These are phyloP conservation scores for Gossypium sturtianum DNA, from an alignment of 345 rosid genomes.

Conservation along the genomic window DNA sequence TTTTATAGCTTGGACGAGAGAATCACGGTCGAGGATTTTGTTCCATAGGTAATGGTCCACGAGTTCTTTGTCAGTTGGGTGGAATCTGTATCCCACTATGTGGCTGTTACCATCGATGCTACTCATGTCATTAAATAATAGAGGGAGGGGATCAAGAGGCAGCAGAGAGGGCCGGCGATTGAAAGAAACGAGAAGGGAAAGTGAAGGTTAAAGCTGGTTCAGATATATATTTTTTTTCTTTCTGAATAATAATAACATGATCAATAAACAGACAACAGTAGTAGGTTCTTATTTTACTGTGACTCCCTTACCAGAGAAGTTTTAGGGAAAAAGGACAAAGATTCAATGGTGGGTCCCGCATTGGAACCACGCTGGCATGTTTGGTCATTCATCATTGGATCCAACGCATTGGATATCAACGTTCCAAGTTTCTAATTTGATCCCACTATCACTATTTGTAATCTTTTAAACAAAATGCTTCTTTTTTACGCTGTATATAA, in stretches of 20 bases:
- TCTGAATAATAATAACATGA: background rate
- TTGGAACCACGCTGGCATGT: no score
- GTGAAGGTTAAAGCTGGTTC: background rate
- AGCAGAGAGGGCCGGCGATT: background rate
- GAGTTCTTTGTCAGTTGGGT: conserved; percentile 13
- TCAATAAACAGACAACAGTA: background rate
- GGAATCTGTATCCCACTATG: conserved; percentile 13
- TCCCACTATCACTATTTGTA: no score
- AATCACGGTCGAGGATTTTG: conserved; percentile 9
- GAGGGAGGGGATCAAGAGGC: background rate
- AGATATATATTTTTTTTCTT: no score
- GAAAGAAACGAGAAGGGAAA: background rate
- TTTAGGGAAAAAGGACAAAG: background rate
- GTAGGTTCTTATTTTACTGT: no score
- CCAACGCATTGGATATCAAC: background rate
- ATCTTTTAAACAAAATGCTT: no score
- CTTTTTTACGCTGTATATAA: no score
- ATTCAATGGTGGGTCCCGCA: background rate
- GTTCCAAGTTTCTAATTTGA: background rate
- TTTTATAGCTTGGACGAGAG: conserved; percentile 9
- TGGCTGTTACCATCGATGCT: background rate
- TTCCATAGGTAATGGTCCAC: conserved; percentile 6
- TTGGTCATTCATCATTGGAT: no score
- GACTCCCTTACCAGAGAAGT: background rate
- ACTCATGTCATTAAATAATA: background rate